Evolutionary conservation across 345 rosid species (phyloP), one percentile per base, ranked within the genome.

Genomic region (Boechera stricta): DNA sequence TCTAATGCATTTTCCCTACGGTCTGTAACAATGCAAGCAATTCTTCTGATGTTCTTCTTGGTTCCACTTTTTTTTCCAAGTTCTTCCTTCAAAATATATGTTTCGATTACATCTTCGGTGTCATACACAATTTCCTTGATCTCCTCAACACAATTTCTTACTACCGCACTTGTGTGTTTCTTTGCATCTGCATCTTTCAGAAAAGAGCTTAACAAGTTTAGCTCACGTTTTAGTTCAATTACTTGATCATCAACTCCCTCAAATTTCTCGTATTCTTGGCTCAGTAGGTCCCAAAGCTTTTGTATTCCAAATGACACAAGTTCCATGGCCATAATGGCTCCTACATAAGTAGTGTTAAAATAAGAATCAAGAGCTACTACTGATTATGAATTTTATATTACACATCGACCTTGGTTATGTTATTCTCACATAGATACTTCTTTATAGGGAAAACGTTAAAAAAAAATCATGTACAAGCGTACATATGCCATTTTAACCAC

Each of bases 101-200:
- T 62, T 69, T 82, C 80, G 0, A 79, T 52, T 32, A 79, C 11
- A 72, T 79, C 76, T 11, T 82, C 78, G 1, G 65, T 53, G 5
- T 79, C 80, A 13, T 54, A 75, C 3, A 79, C 69, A 6, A 60
- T 73, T 32, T 66, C 57, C 36, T 76, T 39, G 21, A 82, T 76
- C 0, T 79, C 82, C 6, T 76, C 21, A 0, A 62, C 11, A 63
- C 5, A 1, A 1, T 6, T 62, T 26, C 3, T 24, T 35, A 62
- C 51, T 6, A 13, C 3, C 1, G 11, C 51, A 39, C 0, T 63
- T 63, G 67, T 15, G 26, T 63, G 52, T 41, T 63, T 63, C 67
- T 42, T 63, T 0, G 67, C 21, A 24, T 63, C 67, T 41, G 67
- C 67, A 63, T 63, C 67, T 63, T 42, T 41, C 4, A 63, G 7